Evolutionary conservation across 2,329 filamentous ascomycete species (phyloP).

Genomic region (Paraphoma chrysanthemicola): DNA sequence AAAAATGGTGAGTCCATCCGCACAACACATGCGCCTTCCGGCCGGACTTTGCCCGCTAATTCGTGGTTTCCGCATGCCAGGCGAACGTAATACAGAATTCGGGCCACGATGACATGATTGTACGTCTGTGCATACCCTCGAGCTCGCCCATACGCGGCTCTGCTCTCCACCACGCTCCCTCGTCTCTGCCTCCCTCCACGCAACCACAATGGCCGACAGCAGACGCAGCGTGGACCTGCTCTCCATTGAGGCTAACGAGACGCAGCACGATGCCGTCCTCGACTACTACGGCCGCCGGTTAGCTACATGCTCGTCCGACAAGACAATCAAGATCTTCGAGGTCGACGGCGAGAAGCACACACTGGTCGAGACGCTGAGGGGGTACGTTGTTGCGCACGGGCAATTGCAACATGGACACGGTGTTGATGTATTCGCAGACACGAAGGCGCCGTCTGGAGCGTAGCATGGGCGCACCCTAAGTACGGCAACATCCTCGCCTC

Average conservation of each 20-base stretch:
- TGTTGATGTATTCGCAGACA: conserved; percentile 66
- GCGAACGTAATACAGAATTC: conserved; percentile 83
- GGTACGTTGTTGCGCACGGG: conserved; percentile 61
- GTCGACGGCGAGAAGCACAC: conserved; percentile 92
- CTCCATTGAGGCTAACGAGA: conserved; percentile 41
- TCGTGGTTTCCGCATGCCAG: conserved; percentile 50
- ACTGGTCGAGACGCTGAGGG: conserved; percentile 90
- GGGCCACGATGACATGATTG: conserved; percentile 99
- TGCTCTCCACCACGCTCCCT: not conserved
- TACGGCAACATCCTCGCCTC: conserved; percentile 98
- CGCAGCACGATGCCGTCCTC: conserved; percentile 93
- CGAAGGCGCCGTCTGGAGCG: conserved; percentile 96
- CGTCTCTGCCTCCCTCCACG: not conserved
- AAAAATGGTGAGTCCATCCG: conserved; percentile 32
- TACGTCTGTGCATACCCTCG: conserved; percentile 61
- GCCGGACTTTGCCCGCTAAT: conserved; percentile 37
- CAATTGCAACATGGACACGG: not conserved
- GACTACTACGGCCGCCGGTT: conserved; percentile 98
- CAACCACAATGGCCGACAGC: conserved; percentile 19
- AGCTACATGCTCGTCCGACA: conserved; percentile 96
- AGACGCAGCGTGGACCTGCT: conserved; percentile 28
- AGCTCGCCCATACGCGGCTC: conserved; percentile 3
- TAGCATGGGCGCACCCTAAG: conserved; percentile 95
- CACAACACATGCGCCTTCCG: conserved; percentile 21
- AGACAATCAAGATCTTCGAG: conserved; percentile 99